Evolutionary conservation across 306 rosid genomes (phyloP).

Genomic region (Argentina anserina): DNA sequence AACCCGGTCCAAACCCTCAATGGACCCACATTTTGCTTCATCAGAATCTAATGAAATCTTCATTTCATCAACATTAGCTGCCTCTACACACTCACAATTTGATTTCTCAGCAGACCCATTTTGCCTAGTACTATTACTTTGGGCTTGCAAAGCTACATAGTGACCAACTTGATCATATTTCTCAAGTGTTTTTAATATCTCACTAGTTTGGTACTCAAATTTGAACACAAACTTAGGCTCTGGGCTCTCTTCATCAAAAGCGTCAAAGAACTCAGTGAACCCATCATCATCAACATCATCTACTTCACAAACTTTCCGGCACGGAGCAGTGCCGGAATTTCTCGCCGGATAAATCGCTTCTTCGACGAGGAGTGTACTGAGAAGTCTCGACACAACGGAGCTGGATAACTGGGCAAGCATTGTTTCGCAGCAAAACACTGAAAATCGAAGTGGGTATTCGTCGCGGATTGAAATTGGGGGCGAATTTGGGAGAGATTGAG

Average conservation of each 20-base stretch:
- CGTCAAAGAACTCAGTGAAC: slow-evolving; percentile 27
- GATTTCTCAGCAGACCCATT: slow-evolving; percentile 25
- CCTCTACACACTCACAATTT: background rate
- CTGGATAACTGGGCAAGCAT: background rate
- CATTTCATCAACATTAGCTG: background rate
- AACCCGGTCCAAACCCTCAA: too few species aligned
- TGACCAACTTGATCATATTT: background rate
- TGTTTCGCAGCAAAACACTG: background rate
- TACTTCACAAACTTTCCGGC: background rate
- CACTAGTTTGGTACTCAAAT: slow-evolving; percentile 60
- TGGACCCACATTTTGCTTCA: background rate
- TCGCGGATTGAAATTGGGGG: too few species aligned
- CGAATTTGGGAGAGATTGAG: background rate
- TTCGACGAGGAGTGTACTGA: slow-evolving; percentile 30
- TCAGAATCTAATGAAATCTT: too few species aligned
- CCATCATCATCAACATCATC: slow-evolving; percentile 23
- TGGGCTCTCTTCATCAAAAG: slow-evolving; percentile 24
- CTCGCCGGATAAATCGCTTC: slow-evolving; percentile 11
- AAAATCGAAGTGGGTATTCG: background rate
- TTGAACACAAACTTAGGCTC: slow-evolving; percentile 47
- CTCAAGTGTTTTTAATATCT: slow-evolving; percentile 27
- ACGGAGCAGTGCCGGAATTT: slow-evolving; percentile 1
- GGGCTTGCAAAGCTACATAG: slow-evolving; percentile 23
- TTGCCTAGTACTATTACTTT: slow-evolving; percentile 28
- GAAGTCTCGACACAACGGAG: slow-evolving; percentile 35